These are phyloP conservation scores for Suillus subaureus DNA, from an alignment of 768 basidiomycete genomes.

Conservation along the genomic window DNA sequence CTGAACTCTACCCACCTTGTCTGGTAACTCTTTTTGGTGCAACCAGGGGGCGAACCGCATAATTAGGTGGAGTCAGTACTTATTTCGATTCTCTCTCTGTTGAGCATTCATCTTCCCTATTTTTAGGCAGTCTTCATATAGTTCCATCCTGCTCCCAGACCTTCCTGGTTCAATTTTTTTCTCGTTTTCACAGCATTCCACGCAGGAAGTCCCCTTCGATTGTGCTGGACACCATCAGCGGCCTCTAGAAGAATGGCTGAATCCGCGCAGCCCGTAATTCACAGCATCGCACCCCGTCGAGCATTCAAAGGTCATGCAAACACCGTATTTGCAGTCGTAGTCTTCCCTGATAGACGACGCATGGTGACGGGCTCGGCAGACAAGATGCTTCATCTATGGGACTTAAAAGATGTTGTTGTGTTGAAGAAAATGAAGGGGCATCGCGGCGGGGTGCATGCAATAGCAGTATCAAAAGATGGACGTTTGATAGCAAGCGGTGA, in stretches of 20 bases:
- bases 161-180: too few species aligned
- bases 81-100: too few species aligned
- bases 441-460: not conserved
- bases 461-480: not conserved
- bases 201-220: too few species aligned
- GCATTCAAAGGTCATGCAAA: not conserved
- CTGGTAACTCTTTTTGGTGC: too few species aligned
- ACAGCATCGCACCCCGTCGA: not conserved
- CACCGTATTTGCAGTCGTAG: not conserved
- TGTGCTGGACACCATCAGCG: too few species aligned
- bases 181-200: too few species aligned
- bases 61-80: too few species aligned
- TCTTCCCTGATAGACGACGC: not conserved
- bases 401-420: not conserved
- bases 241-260: not conserved
- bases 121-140: too few species aligned
- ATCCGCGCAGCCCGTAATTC: not conserved
- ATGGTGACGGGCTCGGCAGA: not conserved
- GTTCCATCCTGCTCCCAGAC: too few species aligned
- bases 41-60: too few species aligned
- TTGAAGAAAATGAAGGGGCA: not conserved
- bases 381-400: not conserved
- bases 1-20: too few species aligned
- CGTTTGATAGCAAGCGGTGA: not conserved
- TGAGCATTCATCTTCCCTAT: too few species aligned